A percentile compares a stretch with the other conserved stretches of the same genome.
phyloP scores from a whole-genome alignment of 2,329 filamentous ascomycete species.

The Colletotrichum gloeosporioides region DNA sequence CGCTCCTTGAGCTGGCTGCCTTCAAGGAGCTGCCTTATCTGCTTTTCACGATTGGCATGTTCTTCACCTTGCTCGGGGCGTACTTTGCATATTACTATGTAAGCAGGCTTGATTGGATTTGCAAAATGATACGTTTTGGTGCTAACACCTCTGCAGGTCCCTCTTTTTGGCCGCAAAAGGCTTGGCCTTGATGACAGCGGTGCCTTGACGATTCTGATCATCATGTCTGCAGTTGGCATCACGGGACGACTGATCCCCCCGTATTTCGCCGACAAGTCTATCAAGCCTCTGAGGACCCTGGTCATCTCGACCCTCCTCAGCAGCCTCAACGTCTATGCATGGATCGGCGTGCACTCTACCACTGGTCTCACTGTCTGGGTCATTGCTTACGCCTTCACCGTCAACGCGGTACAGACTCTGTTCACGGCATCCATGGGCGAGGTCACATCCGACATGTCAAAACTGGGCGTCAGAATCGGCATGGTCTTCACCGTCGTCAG shows the following conservation, averaged over 20 bases:
- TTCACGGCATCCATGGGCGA: slow-evolving; percentile 43
- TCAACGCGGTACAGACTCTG: slow-evolving; percentile 44
- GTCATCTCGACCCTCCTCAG: slow-evolving; percentile 14
- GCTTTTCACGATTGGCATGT: slow-evolving; percentile 17
- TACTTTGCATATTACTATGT: slow-evolving; percentile 21
- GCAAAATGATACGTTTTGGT: no score
- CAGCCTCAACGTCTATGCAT: slow-evolving; percentile 25
- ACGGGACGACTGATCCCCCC: slow-evolving; percentile 23
- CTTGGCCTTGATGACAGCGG: slow-evolving; percentile 5
- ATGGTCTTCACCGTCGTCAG: slow-evolving; percentile 46
- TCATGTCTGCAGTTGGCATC: slow-evolving; percentile 23
- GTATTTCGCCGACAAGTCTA: slow-evolving; percentile 21
- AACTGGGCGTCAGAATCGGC: slow-evolving; percentile 42
- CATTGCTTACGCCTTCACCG: slow-evolving; percentile 36
- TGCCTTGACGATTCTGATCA: slow-evolving; percentile 9
- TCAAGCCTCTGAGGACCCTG: slow-evolving; percentile 21
- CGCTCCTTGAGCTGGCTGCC: slow-evolving; percentile 10
- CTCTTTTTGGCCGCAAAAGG: not conserved
- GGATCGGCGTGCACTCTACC: slow-evolving; percentile 39
- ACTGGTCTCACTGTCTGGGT: slow-evolving; percentile 35
- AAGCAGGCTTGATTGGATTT: not conserved
- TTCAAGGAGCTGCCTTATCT: slow-evolving; percentile 18
- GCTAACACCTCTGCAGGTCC: not conserved
- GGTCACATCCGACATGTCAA: slow-evolving; percentile 42
- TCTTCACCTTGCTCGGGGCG: slow-evolving; percentile 12